These are phyloP conservation scores for Jacaranda mimosifolia DNA, from an alignment of 257 asterid genomes.

Conservation along the genomic window DNA sequence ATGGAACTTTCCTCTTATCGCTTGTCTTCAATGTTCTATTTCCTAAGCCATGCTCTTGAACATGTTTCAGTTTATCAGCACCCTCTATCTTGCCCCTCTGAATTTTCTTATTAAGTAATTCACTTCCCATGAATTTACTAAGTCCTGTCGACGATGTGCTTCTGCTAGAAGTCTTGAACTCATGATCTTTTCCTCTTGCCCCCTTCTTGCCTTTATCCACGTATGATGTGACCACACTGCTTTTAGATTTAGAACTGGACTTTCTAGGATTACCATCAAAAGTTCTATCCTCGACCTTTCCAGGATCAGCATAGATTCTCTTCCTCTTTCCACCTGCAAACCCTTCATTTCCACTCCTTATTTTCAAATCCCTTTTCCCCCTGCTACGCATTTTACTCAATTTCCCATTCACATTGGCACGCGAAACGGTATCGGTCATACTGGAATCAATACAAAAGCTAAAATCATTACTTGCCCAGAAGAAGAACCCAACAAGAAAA, in stretches of 20 bases:
- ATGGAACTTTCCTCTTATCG: slow-evolving; percentile 39
- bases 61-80: slow-evolving; percentile 35
- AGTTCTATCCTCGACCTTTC: slow-evolving; percentile 34
- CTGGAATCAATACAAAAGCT: not conserved
- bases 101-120: slow-evolving; percentile 40
- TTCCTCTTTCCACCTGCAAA: slow-evolving; percentile 59
- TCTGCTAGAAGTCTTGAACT: slow-evolving; percentile 38
- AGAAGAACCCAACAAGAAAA: not conserved
- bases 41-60: slow-evolving; percentile 37
- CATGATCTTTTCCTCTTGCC: slow-evolving; percentile 38
- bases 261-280: slow-evolving; percentile 37
- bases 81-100: slow-evolving; percentile 36
- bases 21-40: slow-evolving; percentile 35
- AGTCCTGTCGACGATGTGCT: slow-evolving; percentile 31
- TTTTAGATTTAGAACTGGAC: slow-evolving; percentile 31
- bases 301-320: slow-evolving; percentile 51
- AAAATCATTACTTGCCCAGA: not conserved
- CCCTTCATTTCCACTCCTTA: slow-evolving; percentile 44
- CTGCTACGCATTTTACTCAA: slow-evolving; percentile 16
- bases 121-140: slow-evolving; percentile 44
- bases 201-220: slow-evolving; percentile 39
- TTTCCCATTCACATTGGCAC: slow-evolving; percentile 36
- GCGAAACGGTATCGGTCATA: slow-evolving; percentile 25
- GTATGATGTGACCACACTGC: slow-evolving; percentile 25
- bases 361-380: slow-evolving; percentile 40